phyloP scores from a whole-genome alignment of 768 basidiomycete species.

The Roridomyces roridus region DNA sequence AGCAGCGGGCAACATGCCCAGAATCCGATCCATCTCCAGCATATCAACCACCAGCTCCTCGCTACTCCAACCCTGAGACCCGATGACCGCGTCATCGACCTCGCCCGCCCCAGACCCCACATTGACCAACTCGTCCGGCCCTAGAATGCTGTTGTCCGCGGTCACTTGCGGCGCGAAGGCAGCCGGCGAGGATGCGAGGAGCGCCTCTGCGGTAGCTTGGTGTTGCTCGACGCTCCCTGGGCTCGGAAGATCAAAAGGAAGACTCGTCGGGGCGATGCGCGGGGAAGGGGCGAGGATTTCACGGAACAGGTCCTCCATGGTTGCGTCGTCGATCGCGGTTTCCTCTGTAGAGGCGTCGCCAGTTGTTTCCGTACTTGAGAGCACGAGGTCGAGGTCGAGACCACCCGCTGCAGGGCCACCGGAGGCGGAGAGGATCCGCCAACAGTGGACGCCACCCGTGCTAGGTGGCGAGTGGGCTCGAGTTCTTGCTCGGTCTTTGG shows the following conservation, averaged over 20 bases:
- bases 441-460: constrained; percentile 92
- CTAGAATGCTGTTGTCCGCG: constrained; percentile 23
- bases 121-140: constrained; percentile 17
- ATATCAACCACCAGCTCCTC: constrained; percentile 25
- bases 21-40: constrained; percentile 27
- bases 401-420: constrained; percentile 96
- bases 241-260: constrained; percentile 31
- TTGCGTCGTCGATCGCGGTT: constrained; percentile 55
- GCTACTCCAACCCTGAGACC: constrained; percentile 9
- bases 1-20: constrained; percentile 23
- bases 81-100: constrained; percentile 1
- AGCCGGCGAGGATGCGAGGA: constrained; percentile 25
- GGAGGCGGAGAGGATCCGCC: constrained; percentile 48
- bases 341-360: constrained; percentile 29
- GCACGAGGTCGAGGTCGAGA: constrained; percentile 45
- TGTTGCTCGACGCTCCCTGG: constrained; percentile 18
- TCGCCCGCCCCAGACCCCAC: constrained; percentile 19
- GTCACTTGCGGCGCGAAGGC: constrained; percentile 29
- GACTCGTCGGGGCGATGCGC: constrained; percentile 34
- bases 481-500: constrained; percentile 37
- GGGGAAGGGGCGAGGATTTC: constrained; percentile 70
- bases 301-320: constrained; percentile 72
- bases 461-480: constrained; percentile 94
- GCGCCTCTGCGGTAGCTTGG: constrained; percentile 23
- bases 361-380: constrained; percentile 22